Conservation (phyloP, 192 early-diverging fungal species). For the Rhizoclosmatium globosum region DNA sequence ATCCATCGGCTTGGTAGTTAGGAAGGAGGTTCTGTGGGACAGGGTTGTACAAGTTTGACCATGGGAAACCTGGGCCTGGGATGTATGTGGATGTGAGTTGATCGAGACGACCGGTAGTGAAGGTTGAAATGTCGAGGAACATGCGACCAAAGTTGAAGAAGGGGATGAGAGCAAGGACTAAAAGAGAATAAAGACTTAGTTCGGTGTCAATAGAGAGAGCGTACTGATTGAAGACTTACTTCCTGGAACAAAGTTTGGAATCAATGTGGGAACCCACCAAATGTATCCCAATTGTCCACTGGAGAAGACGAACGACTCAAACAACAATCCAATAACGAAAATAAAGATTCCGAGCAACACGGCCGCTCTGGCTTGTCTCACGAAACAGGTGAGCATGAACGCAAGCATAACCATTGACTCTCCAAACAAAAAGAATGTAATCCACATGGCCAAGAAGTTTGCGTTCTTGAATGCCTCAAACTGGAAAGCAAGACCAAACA, state of each 20-base stretch:
- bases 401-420: slow-evolving; percentile 76
- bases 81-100: slow-evolving; percentile 66
- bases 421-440: slow-evolving; percentile 81
- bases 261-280: slow-evolving; percentile 54
- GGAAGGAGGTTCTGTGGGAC: slow-evolving; percentile 49
- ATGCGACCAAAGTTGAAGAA: slow-evolving; percentile 62
- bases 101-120: slow-evolving; percentile 61
- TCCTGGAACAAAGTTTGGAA: slow-evolving; percentile 28
- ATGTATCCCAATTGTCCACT: slow-evolving; percentile 58
- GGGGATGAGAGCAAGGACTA: slow-evolving; percentile 40
- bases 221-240: slow-evolving; percentile 30
- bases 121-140: slow-evolving; percentile 76
- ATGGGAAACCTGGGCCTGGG: slow-evolving; percentile 71
- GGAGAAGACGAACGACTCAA: slow-evolving; percentile 66
- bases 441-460: slow-evolving; percentile 63
- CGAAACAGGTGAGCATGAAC: slow-evolving; percentile 74
- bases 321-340: slow-evolving; percentile 81
- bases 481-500: slow-evolving; percentile 66
- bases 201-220: not conserved
- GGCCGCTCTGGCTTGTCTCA: slow-evolving; percentile 65
- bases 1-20: slow-evolving; percentile 55
- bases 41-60: slow-evolving; percentile 55
- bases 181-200: slow-evolving; percentile 18
- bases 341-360: slow-evolving; percentile 80
- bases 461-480: slow-evolving; percentile 71